Evolutionary conservation across 2,329 filamentous ascomycete species (phyloP).

Genomic region (Pleomassaria siparia): DNA sequence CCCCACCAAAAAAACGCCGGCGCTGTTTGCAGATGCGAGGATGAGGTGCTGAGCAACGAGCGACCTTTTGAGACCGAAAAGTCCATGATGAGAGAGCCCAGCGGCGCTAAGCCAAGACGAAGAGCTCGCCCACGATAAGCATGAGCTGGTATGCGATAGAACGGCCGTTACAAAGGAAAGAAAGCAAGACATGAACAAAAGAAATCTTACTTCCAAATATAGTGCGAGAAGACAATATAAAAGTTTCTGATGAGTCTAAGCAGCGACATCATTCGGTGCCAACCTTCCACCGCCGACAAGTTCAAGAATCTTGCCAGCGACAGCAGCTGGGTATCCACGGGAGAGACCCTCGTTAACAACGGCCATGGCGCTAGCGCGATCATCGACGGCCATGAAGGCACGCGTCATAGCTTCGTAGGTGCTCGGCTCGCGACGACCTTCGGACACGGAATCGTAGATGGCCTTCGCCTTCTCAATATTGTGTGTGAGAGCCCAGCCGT

Average conservation of each 20-base stretch:
- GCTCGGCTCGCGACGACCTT: slow-evolving; percentile 84
- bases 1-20: slow-evolving; percentile 5
- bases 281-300: slow-evolving; percentile 59
- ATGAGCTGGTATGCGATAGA: slow-evolving; percentile 4
- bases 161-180: slow-evolving; percentile 14
- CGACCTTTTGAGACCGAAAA: background rate
- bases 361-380: slow-evolving; percentile 71
- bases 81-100: slow-evolving; percentile 6
- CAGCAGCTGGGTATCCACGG: slow-evolving; percentile 86
- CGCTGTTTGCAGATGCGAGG: slow-evolving; percentile 1
- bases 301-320: slow-evolving; percentile 91
- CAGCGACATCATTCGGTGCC: slow-evolving; percentile 20
- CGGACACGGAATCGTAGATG: slow-evolving; percentile 78
- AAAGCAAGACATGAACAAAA: slow-evolving; percentile 9
- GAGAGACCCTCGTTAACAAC: slow-evolving; percentile 90
- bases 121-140: slow-evolving; percentile 4
- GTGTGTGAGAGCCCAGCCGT: slow-evolving; percentile 88
- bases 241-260: slow-evolving; percentile 6
- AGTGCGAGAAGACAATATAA: slow-evolving; percentile 1
- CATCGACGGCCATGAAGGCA: slow-evolving; percentile 82
- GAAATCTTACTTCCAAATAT: slow-evolving; percentile 7
- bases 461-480: slow-evolving; percentile 75
- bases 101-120: slow-evolving; percentile 4
- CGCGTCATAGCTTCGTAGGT: slow-evolving; percentile 99
- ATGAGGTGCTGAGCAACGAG: slow-evolving; percentile 1